phyloP scores from a whole-genome alignment of 495 filamentous ascomycete species.

The Lasiosphaeriaceae sp. region DNA sequence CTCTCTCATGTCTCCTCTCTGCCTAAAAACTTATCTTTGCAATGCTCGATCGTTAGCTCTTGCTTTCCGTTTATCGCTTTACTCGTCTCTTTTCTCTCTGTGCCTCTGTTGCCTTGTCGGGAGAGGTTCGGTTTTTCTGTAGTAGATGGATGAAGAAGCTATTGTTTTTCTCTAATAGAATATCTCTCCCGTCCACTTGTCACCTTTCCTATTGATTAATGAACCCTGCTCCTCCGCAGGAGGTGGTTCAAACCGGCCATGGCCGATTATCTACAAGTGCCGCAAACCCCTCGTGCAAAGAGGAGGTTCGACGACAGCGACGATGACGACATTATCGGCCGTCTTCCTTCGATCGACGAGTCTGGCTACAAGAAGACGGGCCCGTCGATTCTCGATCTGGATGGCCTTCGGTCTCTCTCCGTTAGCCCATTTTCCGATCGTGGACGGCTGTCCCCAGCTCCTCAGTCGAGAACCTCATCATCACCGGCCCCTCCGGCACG shows the following conservation, averaged over 20 bases:
- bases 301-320: constrained; percentile 22
- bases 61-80: too few species aligned
- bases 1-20: not conserved
- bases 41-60: too few species aligned
- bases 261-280: constrained; percentile 12
- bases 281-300: constrained; percentile 12
- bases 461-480: not conserved
- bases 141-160: too few species aligned
- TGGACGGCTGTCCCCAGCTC: constrained; percentile 7
- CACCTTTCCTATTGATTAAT: not conserved
- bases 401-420: constrained; percentile 27
- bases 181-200: not conserved
- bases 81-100: too few species aligned
- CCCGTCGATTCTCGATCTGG: constrained; percentile 20
- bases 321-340: constrained; percentile 27
- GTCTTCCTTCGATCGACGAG: constrained; percentile 6
- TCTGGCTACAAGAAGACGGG: constrained; percentile 8
- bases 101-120: too few species aligned
- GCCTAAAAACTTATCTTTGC: too few species aligned
- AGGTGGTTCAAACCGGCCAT: not conserved
- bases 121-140: too few species aligned
- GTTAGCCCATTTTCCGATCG: constrained; percentile 27
- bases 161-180: not conserved
- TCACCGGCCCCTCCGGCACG: not conserved
- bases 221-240: not conserved